Base-by-base conservation (phyloP, 83 land plant genomes). In the Picea abies region DNA sequence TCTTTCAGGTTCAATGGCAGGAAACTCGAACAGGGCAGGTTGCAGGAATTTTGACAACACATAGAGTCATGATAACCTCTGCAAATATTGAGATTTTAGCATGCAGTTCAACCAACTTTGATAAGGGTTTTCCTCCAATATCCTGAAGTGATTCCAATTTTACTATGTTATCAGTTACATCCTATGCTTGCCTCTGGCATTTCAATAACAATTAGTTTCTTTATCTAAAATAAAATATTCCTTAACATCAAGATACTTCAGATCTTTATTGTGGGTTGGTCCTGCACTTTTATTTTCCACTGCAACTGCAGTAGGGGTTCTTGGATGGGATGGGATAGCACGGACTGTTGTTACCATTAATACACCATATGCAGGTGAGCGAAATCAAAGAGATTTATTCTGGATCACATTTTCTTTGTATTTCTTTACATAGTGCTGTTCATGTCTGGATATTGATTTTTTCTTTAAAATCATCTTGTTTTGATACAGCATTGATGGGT, bases 111-210 rank as follows among this genome's bases (percentile, higher is more conserved):
- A 75, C 92, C 10, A 94, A 88, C 44, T 93, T 86, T 87, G 98
- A 98, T 84, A 94, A 86, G 82, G 98, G 99, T 65, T 85, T 91
- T 44, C 99, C 99, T 92, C 88, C 98, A 93, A 97, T 97, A 97
- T 97, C 99, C 99, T 95, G 22, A 78, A 83, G 26, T 58, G 67
- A 62, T 71, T 56, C 70, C 23, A 69, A 56, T 75, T 58, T 41
- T 60, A 5, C 72, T 77, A 66, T 29, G 19, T 58, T 84, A 37
- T 17, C 82, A 19, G 9, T 41, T 68, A 80, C 22, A 80, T 67
- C 5, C 5, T 67, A 22, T 84, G 47, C 75, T 63, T 85, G 58
- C 68, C 56, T 84, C 12, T 39, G 35, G 4, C 49, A 39, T 49
- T 25, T 32, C 1, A 12, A 29, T 41, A 78, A 6, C 73, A 63